Evolutionary conservation across 2,329 filamentous ascomycete species (phyloP).

Genomic region (Lasiodiplodia sp.): DNA sequence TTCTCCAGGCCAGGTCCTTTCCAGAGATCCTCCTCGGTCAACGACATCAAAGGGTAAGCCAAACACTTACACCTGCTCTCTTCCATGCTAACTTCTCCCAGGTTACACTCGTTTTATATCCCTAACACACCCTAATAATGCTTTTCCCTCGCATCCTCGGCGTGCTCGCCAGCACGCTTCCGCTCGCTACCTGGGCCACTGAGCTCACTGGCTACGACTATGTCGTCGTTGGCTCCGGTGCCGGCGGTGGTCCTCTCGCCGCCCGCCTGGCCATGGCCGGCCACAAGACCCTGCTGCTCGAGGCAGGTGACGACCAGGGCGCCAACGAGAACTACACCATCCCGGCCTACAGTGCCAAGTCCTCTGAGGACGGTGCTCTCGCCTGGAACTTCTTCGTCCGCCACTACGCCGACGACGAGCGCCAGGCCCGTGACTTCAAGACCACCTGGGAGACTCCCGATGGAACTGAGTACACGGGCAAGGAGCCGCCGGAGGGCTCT

Average conservation of each 20-base stretch:
- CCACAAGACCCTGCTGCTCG: conserved; percentile 65
- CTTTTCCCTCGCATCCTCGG: conserved; percentile 9
- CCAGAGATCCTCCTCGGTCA: not conserved
- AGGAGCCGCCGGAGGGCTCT: conserved; percentile 61
- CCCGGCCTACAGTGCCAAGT: conserved; percentile 60
- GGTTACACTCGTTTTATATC: conserved; percentile 16
- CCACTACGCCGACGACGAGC: conserved; percentile 64
- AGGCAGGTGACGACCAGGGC: conserved; percentile 66
- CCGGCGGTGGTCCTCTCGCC: conserved; percentile 66
- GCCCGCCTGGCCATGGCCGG: conserved; percentile 66
- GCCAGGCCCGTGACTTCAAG: conserved; percentile 65
- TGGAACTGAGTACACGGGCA: conserved; percentile 61
- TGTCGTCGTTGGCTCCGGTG: conserved; percentile 67
- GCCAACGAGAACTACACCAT: conserved; percentile 58
- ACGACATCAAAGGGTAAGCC: conserved; percentile 5
- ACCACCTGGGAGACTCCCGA: conserved; percentile 62
- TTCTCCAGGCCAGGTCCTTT: conserved; percentile 3
- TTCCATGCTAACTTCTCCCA: not conserved
- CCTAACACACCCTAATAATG: conserved; percentile 2
- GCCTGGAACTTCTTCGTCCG: conserved; percentile 70
- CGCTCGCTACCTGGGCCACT: conserved; percentile 6
- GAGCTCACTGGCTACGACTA: conserved; percentile 60
- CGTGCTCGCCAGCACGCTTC: conserved; percentile 8
- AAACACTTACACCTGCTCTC: not conserved
- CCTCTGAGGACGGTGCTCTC: conserved; percentile 65